A percentile compares a stretch with the other conserved stretches of the same genome.
Conservation (phyloP, 2,329 filamentous ascomycete genomes). For the Diaporthe humulicola region DNA sequence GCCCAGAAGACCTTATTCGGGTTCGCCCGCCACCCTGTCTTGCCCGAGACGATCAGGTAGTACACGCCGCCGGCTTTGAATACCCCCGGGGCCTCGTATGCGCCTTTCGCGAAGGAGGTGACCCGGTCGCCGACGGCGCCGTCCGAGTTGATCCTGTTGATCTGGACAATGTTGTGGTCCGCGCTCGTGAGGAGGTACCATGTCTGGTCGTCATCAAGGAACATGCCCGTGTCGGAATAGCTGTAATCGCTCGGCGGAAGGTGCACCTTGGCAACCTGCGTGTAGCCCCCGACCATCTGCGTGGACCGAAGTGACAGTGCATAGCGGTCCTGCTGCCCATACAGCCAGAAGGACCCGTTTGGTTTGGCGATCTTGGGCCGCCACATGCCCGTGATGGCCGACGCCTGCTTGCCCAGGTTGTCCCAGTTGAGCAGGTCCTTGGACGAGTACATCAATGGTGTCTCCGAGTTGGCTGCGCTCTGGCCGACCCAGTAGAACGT, state of each 20-base stretch:
- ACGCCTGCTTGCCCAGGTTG: constrained; percentile 50
- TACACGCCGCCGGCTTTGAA: constrained; percentile 51
- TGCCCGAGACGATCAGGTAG: constrained; percentile 53
- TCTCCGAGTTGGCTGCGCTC: constrained; percentile 50
- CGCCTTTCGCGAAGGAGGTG: constrained; percentile 48
- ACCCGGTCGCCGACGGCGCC: constrained; percentile 51
- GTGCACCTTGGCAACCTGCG: constrained; percentile 49
- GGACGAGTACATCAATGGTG: constrained; percentile 55
- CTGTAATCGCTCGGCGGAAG: constrained; percentile 54
- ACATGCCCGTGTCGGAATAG: constrained; percentile 57
- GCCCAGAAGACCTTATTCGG: constrained; percentile 54
- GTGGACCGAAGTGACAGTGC: constrained; percentile 52
- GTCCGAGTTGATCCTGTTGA: constrained; percentile 54
- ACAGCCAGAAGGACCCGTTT: constrained; percentile 55
- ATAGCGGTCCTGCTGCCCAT: constrained; percentile 55
- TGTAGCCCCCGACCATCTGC: constrained; percentile 49
- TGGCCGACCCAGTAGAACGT: constrained; percentile 58
- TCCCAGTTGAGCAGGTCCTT: constrained; percentile 57
- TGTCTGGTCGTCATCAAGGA: constrained; percentile 49
- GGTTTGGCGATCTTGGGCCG: constrained; percentile 56
- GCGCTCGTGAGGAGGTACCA: constrained; percentile 56
- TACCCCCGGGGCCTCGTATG: constrained; percentile 52
- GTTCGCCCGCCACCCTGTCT: constrained; percentile 53
- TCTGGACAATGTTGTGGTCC: constrained; percentile 56
- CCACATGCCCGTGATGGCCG: constrained; percentile 53